Conservation (phyloP, 2,329 filamentous ascomycete genomes). For the Microascus cirrosus region DNA sequence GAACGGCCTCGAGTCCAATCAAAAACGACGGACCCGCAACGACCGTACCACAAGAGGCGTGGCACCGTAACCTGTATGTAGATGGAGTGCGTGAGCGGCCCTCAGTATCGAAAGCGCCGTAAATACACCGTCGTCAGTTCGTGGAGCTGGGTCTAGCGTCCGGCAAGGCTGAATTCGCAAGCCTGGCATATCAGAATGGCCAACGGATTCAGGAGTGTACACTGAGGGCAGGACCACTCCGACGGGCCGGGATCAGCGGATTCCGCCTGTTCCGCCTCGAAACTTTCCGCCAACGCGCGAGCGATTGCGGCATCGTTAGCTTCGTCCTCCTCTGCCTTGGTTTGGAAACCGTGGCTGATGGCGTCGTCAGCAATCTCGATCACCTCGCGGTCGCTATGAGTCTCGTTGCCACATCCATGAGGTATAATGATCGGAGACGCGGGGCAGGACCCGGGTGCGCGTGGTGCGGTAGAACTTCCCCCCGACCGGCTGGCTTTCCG, state of each 20-base stretch:
- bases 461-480: too few relatives aligned
- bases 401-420: constrained; percentile 65
- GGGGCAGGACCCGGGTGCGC: neutral
- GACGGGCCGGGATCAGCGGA: neutral
- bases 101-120: neutral
- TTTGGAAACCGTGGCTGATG: constrained; percentile 64
- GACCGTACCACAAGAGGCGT: too few relatives aligned
- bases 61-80: too few relatives aligned
- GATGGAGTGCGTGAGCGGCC: neutral
- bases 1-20: too few relatives aligned
- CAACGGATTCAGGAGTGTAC: neutral
- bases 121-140: neutral
- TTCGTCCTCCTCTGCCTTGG: constrained; percentile 76
- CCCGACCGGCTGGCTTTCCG: neutral
- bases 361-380: constrained; percentile 52
- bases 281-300: constrained; percentile 74
- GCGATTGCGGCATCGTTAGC: constrained; percentile 82
- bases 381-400: constrained; percentile 54
- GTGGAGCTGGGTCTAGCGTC: neutral
- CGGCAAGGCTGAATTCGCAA: neutral
- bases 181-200: neutral
- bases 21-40: too few relatives aligned
- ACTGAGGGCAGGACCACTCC: neutral
- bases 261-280: constrained; percentile 60
- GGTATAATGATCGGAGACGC: constrained; percentile 27